Evolutionary conservation across 257 asterid species (phyloP), one percentile per base, ranked within the genome.

Genomic region (Solanum phureja): DNA sequence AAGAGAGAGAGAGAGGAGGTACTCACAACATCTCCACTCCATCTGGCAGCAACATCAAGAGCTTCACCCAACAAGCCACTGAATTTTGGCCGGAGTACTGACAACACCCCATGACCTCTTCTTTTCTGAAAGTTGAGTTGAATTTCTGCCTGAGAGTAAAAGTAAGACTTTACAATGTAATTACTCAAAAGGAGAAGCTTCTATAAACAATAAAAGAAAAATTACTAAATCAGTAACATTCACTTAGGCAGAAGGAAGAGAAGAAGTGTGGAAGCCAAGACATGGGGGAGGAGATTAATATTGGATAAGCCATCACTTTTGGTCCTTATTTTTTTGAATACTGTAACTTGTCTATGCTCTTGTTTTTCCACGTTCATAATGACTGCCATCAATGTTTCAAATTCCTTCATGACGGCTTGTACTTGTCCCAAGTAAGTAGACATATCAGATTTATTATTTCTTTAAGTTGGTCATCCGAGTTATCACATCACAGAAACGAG

Each of bases 21-120:
- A 94, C 99, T 91, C 76, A 97, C 99, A 91, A 97, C 99, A 91
- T 97, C 99, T 86, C 99, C 99, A 87, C 98, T 97, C 99, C 99
- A 97, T 92, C 98, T 92, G 89, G 96, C 99, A 90, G 99, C 98
- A 89, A 97, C 98, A 93, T 97, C 99, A 69, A 97, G 91, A 92
- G 99, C 99, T 91, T 97, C 99, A 75, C 99, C 99, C 93, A 97
- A 88, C 79, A 95, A 95, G 90, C 99, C 99, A 87, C 99, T 97
- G 93, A 97, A 97, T 91, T 97, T 97, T 83, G 99, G 99, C 88
- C 94, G 95, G 74, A 96, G 94, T 87, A 97, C 98, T 87, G 99
- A 97, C 85, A 97, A 86, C 86, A 92, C 92, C 64, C 99, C 99
- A 88, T 97, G 99, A 88, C 99, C 99, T 92, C 98, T 95, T 91